Conservation (phyloP, 192 early-diverging fungal genomes). For the Haplosporangium gracile region DNA sequence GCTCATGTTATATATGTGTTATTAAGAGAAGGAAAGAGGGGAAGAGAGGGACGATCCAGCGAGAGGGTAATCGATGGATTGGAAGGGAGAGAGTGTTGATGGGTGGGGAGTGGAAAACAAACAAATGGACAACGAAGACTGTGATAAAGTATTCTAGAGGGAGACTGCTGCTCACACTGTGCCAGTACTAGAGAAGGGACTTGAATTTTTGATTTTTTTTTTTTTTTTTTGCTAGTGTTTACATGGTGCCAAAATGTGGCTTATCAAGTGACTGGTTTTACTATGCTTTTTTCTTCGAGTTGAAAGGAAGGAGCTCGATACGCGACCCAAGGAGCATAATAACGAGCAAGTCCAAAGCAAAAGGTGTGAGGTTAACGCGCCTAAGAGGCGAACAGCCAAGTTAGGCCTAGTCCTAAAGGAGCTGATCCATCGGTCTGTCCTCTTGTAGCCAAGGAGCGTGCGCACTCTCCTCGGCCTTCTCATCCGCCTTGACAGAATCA, state of each 20-base stretch:
- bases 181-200: not conserved
- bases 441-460: not conserved
- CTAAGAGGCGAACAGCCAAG: not conserved
- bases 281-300: not conserved
- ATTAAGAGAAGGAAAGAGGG: constrained; percentile 1
- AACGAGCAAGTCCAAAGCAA: not conserved
- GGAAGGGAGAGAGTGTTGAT: not conserved
- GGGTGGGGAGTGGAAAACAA: constrained; percentile 1
- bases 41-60: not conserved
- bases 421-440: not conserved
- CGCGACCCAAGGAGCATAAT: not conserved
- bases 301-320: not conserved
- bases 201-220: not conserved
- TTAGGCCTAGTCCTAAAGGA: not conserved
- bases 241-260: not conserved
- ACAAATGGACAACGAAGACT: not conserved
- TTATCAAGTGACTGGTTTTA: not conserved
- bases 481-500: not conserved
- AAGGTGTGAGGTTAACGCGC: not conserved
- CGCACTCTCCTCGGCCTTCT: not conserved
- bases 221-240: constrained; percentile 10
- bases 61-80: constrained; percentile 14
- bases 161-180: not conserved
- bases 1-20: constrained; percentile 41
- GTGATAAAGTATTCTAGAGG: not conserved